These are phyloP conservation scores for Pholiota molesta DNA, from an alignment of 768 basidiomycete genomes.

Conservation along the genomic window DNA sequence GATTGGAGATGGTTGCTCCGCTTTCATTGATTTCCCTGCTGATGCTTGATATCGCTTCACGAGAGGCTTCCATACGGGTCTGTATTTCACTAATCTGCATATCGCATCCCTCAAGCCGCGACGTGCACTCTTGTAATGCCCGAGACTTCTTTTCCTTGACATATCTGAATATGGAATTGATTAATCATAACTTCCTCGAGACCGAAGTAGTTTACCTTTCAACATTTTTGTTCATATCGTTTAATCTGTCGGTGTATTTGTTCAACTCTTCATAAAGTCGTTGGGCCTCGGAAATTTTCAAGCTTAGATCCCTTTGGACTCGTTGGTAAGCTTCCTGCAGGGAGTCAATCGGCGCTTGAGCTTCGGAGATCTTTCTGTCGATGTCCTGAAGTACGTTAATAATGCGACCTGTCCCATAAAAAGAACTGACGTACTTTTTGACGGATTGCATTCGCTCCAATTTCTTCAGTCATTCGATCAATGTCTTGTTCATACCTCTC, in stretches of 20 bases:
- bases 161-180: conserved; percentile 52
- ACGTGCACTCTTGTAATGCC: conserved; percentile 59
- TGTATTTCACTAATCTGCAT: conserved; percentile 39
- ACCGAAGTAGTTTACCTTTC: conserved; percentile 54
- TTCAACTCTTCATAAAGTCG: conserved; percentile 64
- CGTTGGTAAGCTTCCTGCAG: conserved; percentile 60
- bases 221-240: conserved; percentile 59
- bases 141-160: conserved; percentile 67
- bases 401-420: background rate
- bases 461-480: conserved; percentile 60
- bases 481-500: conserved; percentile 57
- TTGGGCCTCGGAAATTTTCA: conserved; percentile 56
- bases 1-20: conserved; percentile 66
- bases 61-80: conserved; percentile 38
- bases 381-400: conserved; percentile 49
- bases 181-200: background rate
- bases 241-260: conserved; percentile 62
- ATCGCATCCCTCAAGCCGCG: conserved; percentile 50
- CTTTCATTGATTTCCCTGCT: conserved; percentile 82
- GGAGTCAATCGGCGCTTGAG: conserved; percentile 64
- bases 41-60: conserved; percentile 54
- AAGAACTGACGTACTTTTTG: conserved; percentile 47
- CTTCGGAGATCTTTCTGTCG: conserved; percentile 60
- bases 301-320: conserved; percentile 50
- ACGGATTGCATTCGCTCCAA: conserved; percentile 42